Percentiles rank a stretch among this genome's conserved stretches.
Conservation (phyloP, 1,284 basidiomycete genomes). For the Apiotrichum porosum region DNA sequence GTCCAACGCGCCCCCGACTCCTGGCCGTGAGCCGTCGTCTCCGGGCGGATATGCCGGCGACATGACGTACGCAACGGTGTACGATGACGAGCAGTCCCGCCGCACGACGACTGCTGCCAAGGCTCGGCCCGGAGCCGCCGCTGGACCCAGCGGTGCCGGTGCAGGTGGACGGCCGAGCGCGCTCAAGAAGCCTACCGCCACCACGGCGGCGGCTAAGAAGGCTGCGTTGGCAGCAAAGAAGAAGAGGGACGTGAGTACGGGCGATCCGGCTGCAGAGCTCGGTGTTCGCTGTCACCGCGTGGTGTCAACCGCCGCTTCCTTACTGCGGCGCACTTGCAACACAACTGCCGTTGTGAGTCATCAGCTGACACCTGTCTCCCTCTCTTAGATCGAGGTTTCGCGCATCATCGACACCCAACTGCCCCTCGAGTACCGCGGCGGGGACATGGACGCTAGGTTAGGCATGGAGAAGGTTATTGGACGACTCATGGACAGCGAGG, state of each 20-base stretch:
- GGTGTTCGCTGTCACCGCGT: too few relatives aligned
- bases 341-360: too few relatives aligned
- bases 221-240: conserved; percentile 62
- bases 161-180: conserved; percentile 4
- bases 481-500: conserved; percentile 39
- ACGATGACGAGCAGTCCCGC: conserved; percentile 6
- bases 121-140: not conserved
- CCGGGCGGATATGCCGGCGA: conserved; percentile 24
- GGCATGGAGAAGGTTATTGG: conserved; percentile 66
- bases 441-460: conserved; percentile 60
- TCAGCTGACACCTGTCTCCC: too few relatives aligned
- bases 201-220: conserved; percentile 19
- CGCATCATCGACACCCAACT: conserved; percentile 65
- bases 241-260: too few relatives aligned
- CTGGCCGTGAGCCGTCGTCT: too few relatives aligned
- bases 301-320: too few relatives aligned
- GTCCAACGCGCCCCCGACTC: too few relatives aligned
- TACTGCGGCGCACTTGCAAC: too few relatives aligned
- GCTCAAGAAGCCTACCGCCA: too few relatives aligned
- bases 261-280: too few relatives aligned
- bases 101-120: not conserved
- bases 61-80: conserved; percentile 43
- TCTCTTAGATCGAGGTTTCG: conserved; percentile 54
- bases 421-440: conserved; percentile 82
- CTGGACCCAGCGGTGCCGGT: not conserved